phyloP scores from a whole-genome alignment of 768 basidiomycete genomes.

The Lactifluus subvellereus region DNA sequence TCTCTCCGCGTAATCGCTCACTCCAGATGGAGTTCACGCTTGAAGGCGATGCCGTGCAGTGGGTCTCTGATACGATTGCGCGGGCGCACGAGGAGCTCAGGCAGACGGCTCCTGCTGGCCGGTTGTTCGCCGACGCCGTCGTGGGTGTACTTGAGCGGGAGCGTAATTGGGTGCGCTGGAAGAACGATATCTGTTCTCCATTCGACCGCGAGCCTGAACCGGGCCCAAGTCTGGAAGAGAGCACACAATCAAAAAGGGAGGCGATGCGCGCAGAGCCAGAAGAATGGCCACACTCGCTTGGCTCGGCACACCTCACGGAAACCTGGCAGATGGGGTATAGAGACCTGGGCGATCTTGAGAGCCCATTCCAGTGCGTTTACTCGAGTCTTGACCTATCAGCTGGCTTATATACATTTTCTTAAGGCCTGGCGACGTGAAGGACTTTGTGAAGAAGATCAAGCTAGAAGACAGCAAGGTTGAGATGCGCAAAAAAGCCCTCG shows the following conservation, averaged over 20 bases:
- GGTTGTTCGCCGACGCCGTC: conserved; percentile 70
- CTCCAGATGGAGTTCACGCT: conserved; percentile 81
- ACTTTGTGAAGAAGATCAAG: conserved; percentile 67
- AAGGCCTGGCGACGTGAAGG: conserved; percentile 69
- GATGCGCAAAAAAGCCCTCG: conserved; percentile 40
- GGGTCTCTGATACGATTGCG: conserved; percentile 66
- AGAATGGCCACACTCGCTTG: conserved; percentile 60
- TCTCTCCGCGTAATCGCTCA: conserved; percentile 63
- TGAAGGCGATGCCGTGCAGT: conserved; percentile 58
- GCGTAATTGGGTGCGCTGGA: conserved; percentile 89
- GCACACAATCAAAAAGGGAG: conserved; percentile 45
- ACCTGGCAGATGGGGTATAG: conserved; percentile 82
- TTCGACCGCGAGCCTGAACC: conserved; percentile 68
- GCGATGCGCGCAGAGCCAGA: conserved; percentile 53
- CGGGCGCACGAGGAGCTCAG: conserved; percentile 53
- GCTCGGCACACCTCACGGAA: conserved; percentile 67
- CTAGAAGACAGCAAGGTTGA: conserved; percentile 59
- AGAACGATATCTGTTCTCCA: conserved; percentile 71
- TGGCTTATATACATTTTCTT: conserved; percentile 11
- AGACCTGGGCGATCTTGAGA: conserved; percentile 54
- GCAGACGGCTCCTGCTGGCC: conserved; percentile 73
- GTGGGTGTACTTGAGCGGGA: conserved; percentile 70
- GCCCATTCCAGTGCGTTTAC: conserved; percentile 54
- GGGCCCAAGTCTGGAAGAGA: conserved; percentile 55
- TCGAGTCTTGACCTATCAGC: neutral